These are phyloP conservation scores for Irpex lacteus DNA, from an alignment of 1,284 basidiomycete species.

Conservation along the genomic window DNA sequence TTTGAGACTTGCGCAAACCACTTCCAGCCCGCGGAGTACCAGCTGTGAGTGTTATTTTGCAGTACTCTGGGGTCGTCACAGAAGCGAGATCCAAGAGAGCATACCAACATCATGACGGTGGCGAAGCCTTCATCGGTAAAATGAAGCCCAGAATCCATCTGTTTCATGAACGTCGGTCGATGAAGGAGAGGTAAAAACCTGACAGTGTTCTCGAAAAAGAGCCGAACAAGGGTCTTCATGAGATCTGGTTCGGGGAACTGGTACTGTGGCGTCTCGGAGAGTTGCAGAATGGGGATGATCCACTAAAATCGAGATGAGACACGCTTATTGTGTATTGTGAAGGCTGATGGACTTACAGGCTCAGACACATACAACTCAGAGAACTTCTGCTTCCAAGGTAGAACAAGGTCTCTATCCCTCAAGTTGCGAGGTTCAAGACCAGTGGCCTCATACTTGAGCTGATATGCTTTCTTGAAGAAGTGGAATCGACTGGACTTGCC, in stretches of 20 bases:
- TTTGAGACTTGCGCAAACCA: slow-evolving; percentile 67
- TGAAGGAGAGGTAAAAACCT: slow-evolving; percentile 71
- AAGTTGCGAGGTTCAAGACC: not conserved
- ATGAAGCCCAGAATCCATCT: slow-evolving; percentile 55
- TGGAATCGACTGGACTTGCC: slow-evolving; percentile 13
- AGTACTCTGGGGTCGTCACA: slow-evolving; percentile 67
- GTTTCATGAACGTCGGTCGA: slow-evolving; percentile 66
- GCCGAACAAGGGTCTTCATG: slow-evolving; percentile 49
- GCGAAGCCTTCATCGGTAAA: slow-evolving; percentile 63
- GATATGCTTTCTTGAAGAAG: slow-evolving; percentile 13
- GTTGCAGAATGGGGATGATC: slow-evolving; percentile 19
- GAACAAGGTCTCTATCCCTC: not conserved
- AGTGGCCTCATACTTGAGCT: slow-evolving; percentile 6
- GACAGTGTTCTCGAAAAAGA: slow-evolving; percentile 69
- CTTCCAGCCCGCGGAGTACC: slow-evolving; percentile 73
- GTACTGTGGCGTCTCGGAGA: slow-evolving; percentile 38
- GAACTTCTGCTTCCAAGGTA: not conserved
- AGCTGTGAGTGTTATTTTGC: slow-evolving; percentile 37
- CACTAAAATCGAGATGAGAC: slow-evolving; percentile 14
- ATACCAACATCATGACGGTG: slow-evolving; percentile 70
- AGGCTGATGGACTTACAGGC: slow-evolving; percentile 10
- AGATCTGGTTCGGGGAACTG: slow-evolving; percentile 48
- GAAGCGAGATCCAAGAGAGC: slow-evolving; percentile 70
- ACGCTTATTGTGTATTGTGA: slow-evolving; percentile 1
- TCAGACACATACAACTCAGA: not conserved